Conservation (phyloP, 805 yeast genomes). For the Suhomyces tanzawaensis region DNA sequence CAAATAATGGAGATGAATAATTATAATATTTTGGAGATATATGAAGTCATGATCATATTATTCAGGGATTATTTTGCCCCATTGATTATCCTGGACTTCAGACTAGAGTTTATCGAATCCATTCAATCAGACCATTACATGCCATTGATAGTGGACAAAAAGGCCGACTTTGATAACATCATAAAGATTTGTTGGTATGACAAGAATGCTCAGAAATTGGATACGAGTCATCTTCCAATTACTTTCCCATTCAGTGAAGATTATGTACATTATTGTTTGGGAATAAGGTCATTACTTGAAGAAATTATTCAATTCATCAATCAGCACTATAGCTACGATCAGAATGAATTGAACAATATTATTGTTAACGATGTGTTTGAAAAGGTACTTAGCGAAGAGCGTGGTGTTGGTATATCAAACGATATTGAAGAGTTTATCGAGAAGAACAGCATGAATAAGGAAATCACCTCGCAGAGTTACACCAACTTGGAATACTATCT, state of each 20-base stretch:
- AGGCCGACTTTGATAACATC: slow-evolving; percentile 59
- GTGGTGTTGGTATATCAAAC: slow-evolving; percentile 55
- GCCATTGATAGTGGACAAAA: slow-evolving; percentile 72
- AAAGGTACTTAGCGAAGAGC: slow-evolving; percentile 51
- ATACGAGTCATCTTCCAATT: slow-evolving; percentile 55
- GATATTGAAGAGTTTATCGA: slow-evolving; percentile 56
- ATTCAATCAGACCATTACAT: slow-evolving; percentile 81
- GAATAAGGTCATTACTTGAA: slow-evolving; percentile 61
- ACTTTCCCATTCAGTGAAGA: slow-evolving; percentile 79
- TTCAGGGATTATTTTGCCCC: slow-evolving; percentile 61
- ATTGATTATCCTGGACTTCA: slow-evolving; percentile 53
- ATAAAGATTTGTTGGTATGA: slow-evolving; percentile 69
- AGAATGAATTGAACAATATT: slow-evolving; percentile 55
- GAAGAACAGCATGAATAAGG: slow-evolving; percentile 73
- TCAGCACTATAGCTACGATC: slow-evolving; percentile 62
- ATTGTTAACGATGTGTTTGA: slow-evolving; percentile 65
- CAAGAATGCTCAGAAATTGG: slow-evolving; percentile 13
- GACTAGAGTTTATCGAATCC: slow-evolving; percentile 56
- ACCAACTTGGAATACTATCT: slow-evolving; percentile 86
- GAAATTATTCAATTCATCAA: slow-evolving; percentile 64
- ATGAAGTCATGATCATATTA: slow-evolving; percentile 56
- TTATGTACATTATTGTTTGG: slow-evolving; percentile 82
- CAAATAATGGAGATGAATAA: slow-evolving; percentile 76
- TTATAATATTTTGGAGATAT: slow-evolving; percentile 57
- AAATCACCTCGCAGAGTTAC: slow-evolving; percentile 83